These are phyloP conservation scores for Aspergillus novoparasiticus DNA, from an alignment of 2,329 filamentous ascomycete species.

Conservation along the genomic window DNA sequence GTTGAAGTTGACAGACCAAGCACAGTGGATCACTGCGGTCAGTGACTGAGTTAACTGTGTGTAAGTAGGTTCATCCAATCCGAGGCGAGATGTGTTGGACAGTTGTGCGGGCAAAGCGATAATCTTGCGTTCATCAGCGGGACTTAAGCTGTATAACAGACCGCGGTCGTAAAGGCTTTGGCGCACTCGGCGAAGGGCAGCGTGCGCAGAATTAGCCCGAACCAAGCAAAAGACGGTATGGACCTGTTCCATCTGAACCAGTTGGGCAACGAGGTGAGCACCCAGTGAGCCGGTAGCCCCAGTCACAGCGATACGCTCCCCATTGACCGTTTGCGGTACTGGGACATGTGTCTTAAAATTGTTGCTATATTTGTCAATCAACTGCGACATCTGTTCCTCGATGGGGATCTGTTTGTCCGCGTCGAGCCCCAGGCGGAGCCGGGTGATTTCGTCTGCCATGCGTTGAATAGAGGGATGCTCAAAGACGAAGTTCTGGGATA, in stretches of 20 bases:
- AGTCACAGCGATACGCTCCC: constrained; percentile 51
- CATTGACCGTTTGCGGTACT: constrained; percentile 9
- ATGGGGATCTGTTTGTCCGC: constrained; percentile 27
- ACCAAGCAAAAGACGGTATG: constrained; percentile 58
- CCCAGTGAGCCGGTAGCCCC: constrained; percentile 69
- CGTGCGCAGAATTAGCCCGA: constrained; percentile 47
- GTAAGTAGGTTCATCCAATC: constrained; percentile 49
- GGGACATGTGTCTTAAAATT: constrained; percentile 31
- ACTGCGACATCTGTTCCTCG: constrained; percentile 46
- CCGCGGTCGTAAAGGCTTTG: constrained; percentile 43
- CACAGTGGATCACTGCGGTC: constrained; percentile 63
- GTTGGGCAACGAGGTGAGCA: constrained; percentile 56
- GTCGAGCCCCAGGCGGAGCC: constrained; percentile 12
- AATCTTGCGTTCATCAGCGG: constrained; percentile 39
- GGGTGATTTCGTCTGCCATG: constrained; percentile 22
- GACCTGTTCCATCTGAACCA: constrained; percentile 41
- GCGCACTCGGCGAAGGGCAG: constrained; percentile 48
- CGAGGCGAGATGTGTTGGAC: constrained; percentile 48
- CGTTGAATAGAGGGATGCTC: constrained; percentile 23
- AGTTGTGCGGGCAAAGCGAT: constrained; percentile 53
- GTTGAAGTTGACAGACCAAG: constrained; percentile 69
- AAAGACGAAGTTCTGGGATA: constrained; percentile 25
- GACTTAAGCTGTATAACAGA: constrained; percentile 12
- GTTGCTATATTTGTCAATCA: constrained; percentile 50
- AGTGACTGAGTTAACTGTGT: constrained; percentile 42